These are phyloP conservation scores for Cynara cardunculus DNA, from an alignment of 129 eudicot species.

Conservation along the genomic window DNA sequence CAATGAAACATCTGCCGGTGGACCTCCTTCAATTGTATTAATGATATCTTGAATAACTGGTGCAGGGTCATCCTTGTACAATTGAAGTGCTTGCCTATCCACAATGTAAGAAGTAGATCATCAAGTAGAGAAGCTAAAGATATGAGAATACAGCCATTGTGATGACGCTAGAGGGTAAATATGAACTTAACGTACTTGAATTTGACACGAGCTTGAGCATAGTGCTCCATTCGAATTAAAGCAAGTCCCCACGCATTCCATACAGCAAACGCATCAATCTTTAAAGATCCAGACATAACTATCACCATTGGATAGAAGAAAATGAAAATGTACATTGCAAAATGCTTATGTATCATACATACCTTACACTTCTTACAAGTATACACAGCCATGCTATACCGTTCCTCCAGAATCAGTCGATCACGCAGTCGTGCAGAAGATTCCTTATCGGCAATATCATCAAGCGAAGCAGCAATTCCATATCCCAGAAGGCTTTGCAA, in stretches of 20 bases:
- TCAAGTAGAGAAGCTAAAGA: not conserved
- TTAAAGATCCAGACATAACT: conserved; percentile 5
- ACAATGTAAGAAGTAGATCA: conserved; percentile 10
- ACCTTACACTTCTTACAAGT: conserved; percentile 97
- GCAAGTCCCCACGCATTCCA: conserved; percentile 99
- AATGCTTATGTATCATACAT: conserved; percentile 7
- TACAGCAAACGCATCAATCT: conserved; percentile 96
- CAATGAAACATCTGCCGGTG: conserved; percentile 93
- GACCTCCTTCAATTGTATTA: conserved; percentile 95
- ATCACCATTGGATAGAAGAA: conserved; percentile 6
- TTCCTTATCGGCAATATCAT: conserved; percentile 90
- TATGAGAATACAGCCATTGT: not conserved
- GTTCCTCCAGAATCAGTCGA: conserved; percentile 78
- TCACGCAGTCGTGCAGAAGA: conserved; percentile 87
- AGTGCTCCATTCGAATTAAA: conserved; percentile 93
- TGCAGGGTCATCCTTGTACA: conserved; percentile 70
- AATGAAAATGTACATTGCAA: not conserved
- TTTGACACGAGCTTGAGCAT: conserved; percentile 95
- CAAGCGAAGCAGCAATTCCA: conserved; percentile 97
- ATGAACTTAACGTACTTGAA: conserved; percentile 62
- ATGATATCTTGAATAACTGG: conserved; percentile 78
- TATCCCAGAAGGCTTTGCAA: conserved; percentile 95
- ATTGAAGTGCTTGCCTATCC: conserved; percentile 93
- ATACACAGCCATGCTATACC: conserved; percentile 97
- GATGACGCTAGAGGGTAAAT: not conserved